phyloP scores from a whole-genome alignment of 352 stramenopile genomes.

The Globisporangium spinosum region DNA sequence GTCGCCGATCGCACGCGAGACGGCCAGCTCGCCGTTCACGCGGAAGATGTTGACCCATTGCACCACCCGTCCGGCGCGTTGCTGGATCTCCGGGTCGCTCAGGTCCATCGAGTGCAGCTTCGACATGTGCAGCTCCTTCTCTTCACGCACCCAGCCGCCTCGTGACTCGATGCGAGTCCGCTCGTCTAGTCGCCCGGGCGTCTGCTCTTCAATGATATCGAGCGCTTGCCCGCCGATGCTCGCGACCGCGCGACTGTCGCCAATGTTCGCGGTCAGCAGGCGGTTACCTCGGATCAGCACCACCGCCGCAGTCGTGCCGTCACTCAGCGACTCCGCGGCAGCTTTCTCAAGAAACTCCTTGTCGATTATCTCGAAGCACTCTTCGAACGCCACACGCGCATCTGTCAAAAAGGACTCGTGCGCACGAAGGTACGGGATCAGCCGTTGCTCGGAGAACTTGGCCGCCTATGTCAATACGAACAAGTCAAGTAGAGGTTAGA shows the following conservation, averaged over 20 bases:
- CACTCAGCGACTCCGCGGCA: constrained; percentile 56
- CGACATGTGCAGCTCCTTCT: constrained; percentile 84
- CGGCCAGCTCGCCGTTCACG: constrained; percentile 91
- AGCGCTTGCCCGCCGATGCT: constrained; percentile 74
- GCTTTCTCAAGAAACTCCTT: constrained; percentile 70
- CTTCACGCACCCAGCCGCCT: constrained; percentile 52
- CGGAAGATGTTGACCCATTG: constrained; percentile 85
- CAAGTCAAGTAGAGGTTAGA: neutral
- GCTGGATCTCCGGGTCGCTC: constrained; percentile 81
- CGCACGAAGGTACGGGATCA: constrained; percentile 63
- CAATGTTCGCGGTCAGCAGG: constrained; percentile 82
- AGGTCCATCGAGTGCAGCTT: constrained; percentile 88
- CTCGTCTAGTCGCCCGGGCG: constrained; percentile 68
- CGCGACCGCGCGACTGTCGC: constrained; percentile 84
- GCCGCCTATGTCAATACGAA: constrained; percentile 39
- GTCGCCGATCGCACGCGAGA: constrained; percentile 90
- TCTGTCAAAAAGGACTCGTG: constrained; percentile 68
- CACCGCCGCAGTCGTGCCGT: constrained; percentile 77
- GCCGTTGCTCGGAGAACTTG: constrained; percentile 66
- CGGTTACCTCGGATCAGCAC: constrained; percentile 80
- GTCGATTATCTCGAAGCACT: constrained; percentile 77
- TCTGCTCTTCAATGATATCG: constrained; percentile 88
- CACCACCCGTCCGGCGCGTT: constrained; percentile 75
- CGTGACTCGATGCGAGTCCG: constrained; percentile 63
- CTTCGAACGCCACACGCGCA: constrained; percentile 57